Evolutionary conservation across 2,329 filamentous ascomycete species (phyloP).

Genomic region (Sarocladiaceae sp.): DNA sequence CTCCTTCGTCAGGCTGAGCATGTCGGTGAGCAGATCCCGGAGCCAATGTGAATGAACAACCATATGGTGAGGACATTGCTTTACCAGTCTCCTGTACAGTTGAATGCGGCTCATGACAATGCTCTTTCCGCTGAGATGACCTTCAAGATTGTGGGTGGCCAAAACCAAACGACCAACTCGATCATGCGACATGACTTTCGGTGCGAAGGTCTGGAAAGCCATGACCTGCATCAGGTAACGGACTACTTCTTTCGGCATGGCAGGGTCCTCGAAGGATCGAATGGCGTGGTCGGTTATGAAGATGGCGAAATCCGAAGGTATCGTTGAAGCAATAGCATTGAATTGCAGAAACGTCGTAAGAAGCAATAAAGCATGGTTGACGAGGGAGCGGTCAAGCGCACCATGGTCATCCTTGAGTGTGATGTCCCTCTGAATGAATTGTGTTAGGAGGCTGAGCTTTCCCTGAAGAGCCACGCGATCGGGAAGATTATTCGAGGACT

Average conservation of each 20-base stretch:
- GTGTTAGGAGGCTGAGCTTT: conserved; percentile 73
- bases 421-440: conserved; percentile 82
- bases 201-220: conserved; percentile 72
- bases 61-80: conserved; percentile 69
- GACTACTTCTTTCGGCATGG: conserved; percentile 70
- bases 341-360: conserved; percentile 74
- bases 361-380: conserved; percentile 73
- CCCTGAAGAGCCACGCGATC: conserved; percentile 67
- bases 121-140: conserved; percentile 73
- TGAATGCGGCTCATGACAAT: conserved; percentile 72
- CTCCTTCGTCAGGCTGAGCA: conserved; percentile 75
- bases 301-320: conserved; percentile 73
- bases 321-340: conserved; percentile 61
- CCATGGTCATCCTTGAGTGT: conserved; percentile 54
- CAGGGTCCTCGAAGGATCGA: conserved; percentile 62
- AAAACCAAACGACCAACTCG: conserved; percentile 68
- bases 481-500: conserved; percentile 77
- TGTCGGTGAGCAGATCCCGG: conserved; percentile 73
- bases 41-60: conserved; percentile 72
- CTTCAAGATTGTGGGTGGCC: conserved; percentile 67
- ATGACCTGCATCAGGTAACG: conserved; percentile 78
- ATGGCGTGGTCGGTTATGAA: conserved; percentile 82
- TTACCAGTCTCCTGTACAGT: conserved; percentile 74
- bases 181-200: conserved; percentile 68
- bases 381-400: conserved; percentile 61